These are phyloP conservation scores for Penicillium hesseltinei DNA, from an alignment of 2,329 filamentous ascomycete genomes.

Conservation along the genomic window DNA sequence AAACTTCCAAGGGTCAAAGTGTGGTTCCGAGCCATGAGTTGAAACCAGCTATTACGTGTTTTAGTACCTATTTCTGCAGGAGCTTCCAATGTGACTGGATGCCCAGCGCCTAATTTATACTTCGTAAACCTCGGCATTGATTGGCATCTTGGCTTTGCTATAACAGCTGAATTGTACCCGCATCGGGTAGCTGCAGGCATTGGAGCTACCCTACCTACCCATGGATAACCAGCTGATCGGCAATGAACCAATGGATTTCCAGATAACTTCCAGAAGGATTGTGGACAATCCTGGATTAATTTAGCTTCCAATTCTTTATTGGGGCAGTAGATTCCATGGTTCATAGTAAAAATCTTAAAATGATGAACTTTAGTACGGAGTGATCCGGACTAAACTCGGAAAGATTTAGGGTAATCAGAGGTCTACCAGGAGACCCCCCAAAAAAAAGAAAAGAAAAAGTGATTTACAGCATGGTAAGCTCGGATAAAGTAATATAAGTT, in stretches of 20 bases:
- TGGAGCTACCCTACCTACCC: no score
- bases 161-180: background rate
- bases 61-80: background rate
- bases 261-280: conserved; percentile 16
- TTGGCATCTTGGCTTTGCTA: background rate
- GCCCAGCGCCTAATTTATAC: background rate
- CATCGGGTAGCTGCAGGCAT: conserved; percentile 1
- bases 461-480: background rate
- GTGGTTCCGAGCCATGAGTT: background rate
- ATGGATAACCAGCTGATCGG: conserved; percentile 21
- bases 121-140: conserved; percentile 42
- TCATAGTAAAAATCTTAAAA: background rate
- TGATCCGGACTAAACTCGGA: background rate
- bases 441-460: no score
- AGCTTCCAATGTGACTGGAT: background rate
- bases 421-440: background rate
- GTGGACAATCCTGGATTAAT: background rate
- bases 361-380: background rate
- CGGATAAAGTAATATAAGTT: background rate
- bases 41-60: background rate
- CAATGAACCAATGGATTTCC: background rate
- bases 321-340: conserved; percentile 8
- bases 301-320: background rate
- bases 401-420: background rate
- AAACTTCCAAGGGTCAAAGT: background rate